Conservation (phyloP, 2,329 filamentous ascomycete species). For the Talaromyces verruculosus region DNA sequence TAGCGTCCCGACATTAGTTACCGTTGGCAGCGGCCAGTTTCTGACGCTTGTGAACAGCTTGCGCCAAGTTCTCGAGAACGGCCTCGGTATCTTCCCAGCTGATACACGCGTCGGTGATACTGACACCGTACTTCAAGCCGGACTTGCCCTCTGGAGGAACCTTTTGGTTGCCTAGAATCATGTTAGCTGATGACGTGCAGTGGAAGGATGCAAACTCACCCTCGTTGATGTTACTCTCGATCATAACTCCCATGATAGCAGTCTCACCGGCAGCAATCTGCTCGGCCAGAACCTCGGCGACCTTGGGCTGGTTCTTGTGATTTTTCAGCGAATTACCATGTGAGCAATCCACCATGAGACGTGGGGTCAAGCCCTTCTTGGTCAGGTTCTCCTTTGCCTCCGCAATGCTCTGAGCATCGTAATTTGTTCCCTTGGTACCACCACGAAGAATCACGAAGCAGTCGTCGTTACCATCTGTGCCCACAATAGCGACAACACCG, state of each 20-base stretch:
- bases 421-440: conserved; percentile 92
- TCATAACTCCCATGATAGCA: conserved; percentile 96
- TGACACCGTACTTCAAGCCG: conserved; percentile 87
- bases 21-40: conserved; percentile 39
- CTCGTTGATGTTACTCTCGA: conserved; percentile 96
- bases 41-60: conserved; percentile 74
- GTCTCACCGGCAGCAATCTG: conserved; percentile 84
- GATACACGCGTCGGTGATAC: conserved; percentile 97
- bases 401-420: conserved; percentile 78
- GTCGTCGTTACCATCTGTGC: conserved; percentile 91
- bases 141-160: conserved; percentile 81
- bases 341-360: conserved; percentile 97
- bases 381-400: conserved; percentile 77
- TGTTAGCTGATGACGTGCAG: not conserved
- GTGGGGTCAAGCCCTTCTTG: conserved; percentile 70
- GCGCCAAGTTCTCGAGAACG: conserved; percentile 74
- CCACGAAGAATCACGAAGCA: conserved; percentile 95
- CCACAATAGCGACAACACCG: conserved; percentile 89
- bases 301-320: conserved; percentile 96
- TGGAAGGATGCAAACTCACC: conserved; percentile 54
- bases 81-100: conserved; percentile 85
- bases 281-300: conserved; percentile 75
- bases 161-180: conserved; percentile 72
- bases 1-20: not conserved
- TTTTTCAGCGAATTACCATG: conserved; percentile 96